Evolutionary conservation across 306 rosid species (phyloP).

Genomic region (Casuarina glauca): DNA sequence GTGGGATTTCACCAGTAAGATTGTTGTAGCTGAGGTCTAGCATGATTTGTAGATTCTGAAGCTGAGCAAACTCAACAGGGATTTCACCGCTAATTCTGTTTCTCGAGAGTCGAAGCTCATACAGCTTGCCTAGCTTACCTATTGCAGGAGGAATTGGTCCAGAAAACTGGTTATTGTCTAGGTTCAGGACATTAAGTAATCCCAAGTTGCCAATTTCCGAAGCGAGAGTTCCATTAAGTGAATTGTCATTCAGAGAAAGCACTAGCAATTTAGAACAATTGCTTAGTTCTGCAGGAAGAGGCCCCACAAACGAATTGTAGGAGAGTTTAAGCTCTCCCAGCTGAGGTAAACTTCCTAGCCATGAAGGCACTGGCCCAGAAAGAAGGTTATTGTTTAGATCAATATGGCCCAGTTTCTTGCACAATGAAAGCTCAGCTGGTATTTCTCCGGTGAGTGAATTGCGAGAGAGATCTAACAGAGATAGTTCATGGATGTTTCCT

Average conservation of each 20-base stretch:
- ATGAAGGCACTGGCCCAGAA: conserved; percentile 63
- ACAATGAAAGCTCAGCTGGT: conserved; percentile 76
- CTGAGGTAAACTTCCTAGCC: conserved; percentile 78
- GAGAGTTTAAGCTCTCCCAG: conserved; percentile 85
- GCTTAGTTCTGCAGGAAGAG: conserved; percentile 65
- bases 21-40: conserved; percentile 83
- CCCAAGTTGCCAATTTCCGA: conserved; percentile 56
- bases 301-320: conserved; percentile 60
- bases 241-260: conserved; percentile 66
- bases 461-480: conserved; percentile 74
- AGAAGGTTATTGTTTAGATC: conserved; percentile 65
- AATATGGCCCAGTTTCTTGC: conserved; percentile 66
- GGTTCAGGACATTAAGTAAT: conserved; percentile 69
- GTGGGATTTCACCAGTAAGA: conserved; percentile 73
- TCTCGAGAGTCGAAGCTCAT: conserved; percentile 66
- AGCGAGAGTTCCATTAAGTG: conserved; percentile 73
- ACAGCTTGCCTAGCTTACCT: conserved; percentile 64
- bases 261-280: conserved; percentile 69
- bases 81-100: conserved; percentile 67
- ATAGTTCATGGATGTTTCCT: conserved; percentile 55
- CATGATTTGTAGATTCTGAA: conserved; percentile 82
- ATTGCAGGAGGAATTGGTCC: conserved; percentile 63
- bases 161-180: conserved; percentile 56
- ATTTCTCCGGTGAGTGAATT: conserved; percentile 70
- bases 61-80: conserved; percentile 71